These are phyloP conservation scores for Calycina herbarum DNA, from an alignment of 2,329 filamentous ascomycete genomes.

Conservation along the genomic window DNA sequence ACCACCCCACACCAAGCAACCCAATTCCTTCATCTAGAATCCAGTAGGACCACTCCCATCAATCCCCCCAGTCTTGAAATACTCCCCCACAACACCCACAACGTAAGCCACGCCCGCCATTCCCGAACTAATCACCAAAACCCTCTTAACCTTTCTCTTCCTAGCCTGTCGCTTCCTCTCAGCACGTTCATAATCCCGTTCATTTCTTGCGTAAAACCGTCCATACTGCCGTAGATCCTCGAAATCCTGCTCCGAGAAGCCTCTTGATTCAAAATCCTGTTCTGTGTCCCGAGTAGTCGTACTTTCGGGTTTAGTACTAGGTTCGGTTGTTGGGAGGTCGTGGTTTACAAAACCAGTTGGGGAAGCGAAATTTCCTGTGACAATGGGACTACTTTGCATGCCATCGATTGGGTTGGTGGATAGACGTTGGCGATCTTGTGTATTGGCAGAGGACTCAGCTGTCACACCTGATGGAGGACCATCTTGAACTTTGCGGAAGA, in stretches of 20 bases:
- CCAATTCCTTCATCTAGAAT: not conserved
- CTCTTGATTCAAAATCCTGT: not conserved
- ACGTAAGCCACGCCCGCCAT: constrained; percentile 58
- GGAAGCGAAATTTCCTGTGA: constrained; percentile 58
- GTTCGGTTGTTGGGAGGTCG: constrained; percentile 41
- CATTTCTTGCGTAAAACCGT: not conserved
- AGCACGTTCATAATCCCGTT: constrained; percentile 41
- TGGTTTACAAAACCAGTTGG: constrained; percentile 68
- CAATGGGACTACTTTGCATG: constrained; percentile 36
- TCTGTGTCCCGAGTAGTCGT: not conserved
- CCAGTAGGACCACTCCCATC: constrained; percentile 30
- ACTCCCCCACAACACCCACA: constrained; percentile 59
- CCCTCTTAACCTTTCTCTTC: constrained; percentile 47
- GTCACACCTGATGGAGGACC: constrained; percentile 17
- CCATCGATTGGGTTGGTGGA: constrained; percentile 57
- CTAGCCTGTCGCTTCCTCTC: constrained; percentile 35
- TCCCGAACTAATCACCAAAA: constrained; percentile 54
- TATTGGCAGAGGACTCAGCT: constrained; percentile 9
- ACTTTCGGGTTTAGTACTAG: constrained; percentile 11
- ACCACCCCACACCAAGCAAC: not conserved
- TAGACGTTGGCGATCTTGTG: constrained; percentile 40
- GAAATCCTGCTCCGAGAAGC: not conserved
- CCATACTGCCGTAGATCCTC: not conserved
- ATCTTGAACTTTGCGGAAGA: constrained; percentile 62
- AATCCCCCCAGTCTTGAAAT: constrained; percentile 50